Evolutionary conservation across 306 rosid species (phyloP).

Genomic region (Vigna mungo): DNA sequence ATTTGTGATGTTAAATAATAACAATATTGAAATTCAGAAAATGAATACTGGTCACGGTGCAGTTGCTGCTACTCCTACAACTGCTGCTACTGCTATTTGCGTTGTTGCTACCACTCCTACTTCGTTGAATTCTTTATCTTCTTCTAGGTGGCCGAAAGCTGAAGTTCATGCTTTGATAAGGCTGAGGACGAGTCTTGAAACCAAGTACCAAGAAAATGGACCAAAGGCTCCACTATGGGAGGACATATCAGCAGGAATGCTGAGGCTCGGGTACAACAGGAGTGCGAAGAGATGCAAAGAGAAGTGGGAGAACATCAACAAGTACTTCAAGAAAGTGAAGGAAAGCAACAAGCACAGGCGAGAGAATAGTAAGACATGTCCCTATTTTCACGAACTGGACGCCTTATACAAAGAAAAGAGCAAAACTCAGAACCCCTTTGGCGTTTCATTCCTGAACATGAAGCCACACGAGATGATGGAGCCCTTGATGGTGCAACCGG

Average conservation of each 20-base stretch:
- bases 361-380: slow-evolving; percentile 86
- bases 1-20: neutral
- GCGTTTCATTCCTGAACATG: slow-evolving; percentile 32
- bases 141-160: slow-evolving; percentile 63
- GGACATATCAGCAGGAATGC: slow-evolving; percentile 86
- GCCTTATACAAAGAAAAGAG: slow-evolving; percentile 69
- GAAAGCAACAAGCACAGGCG: slow-evolving; percentile 71
- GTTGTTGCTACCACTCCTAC: neutral
- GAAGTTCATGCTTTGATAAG: slow-evolving; percentile 78
- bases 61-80: neutral
- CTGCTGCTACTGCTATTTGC: neutral
- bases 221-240: slow-evolving; percentile 91
- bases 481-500: slow-evolving; percentile 86
- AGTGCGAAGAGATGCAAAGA: slow-evolving; percentile 92
- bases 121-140: slow-evolving; percentile 26
- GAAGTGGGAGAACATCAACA: slow-evolving; percentile 98
- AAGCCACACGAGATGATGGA: slow-evolving; percentile 51
- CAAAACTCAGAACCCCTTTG: slow-evolving; percentile 39
- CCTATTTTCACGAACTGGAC: slow-evolving; percentile 79
- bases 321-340: slow-evolving; percentile 89
- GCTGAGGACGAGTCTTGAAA: slow-evolving; percentile 64
- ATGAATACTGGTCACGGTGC: slow-evolving; percentile 36
- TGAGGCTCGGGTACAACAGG: slow-evolving; percentile 69
- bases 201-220: slow-evolving; percentile 76
- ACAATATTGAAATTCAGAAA: slow-evolving; percentile 35